Percentiles rank a stretch among this genome's conserved stretches.
Evolutionary conservation across 352 stramenopile species (phyloP).

Genomic region (Globisporangium camurandrum): DNA sequence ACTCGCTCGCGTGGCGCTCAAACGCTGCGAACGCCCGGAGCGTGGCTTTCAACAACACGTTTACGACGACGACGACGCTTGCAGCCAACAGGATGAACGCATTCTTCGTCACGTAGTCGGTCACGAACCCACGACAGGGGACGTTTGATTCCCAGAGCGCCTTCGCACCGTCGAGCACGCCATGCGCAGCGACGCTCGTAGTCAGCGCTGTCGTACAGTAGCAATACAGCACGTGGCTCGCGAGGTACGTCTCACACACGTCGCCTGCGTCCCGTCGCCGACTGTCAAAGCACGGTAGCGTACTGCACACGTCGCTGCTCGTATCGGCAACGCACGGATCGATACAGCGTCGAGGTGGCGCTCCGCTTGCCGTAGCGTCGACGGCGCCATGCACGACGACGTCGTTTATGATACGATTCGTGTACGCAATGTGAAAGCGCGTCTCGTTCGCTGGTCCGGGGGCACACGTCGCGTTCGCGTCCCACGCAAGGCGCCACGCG

Average conservation of each 20-base stretch:
- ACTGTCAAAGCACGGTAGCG: conserved; percentile 59
- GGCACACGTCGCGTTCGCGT: conserved; percentile 39
- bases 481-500: conserved; percentile 48
- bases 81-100: conserved; percentile 59
- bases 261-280: conserved; percentile 21
- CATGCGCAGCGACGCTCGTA: conserved; percentile 31
- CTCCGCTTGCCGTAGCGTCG: neutral
- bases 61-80: conserved; percentile 64
- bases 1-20: conserved; percentile 77
- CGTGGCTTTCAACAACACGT: conserved; percentile 65
- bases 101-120: conserved; percentile 58
- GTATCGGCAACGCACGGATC: conserved; percentile 58
- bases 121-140: conserved; percentile 61
- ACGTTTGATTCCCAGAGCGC: conserved; percentile 43
- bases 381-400: neutral
- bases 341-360: conserved; percentile 24
- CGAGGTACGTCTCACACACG: conserved; percentile 51
- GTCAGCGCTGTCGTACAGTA: conserved; percentile 53
- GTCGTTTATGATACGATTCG: conserved; percentile 28
- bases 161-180: conserved; percentile 42
- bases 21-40: conserved; percentile 60
- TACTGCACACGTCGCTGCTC: conserved; percentile 40
- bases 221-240: conserved; percentile 62
- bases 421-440: conserved; percentile 55
- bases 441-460: conserved; percentile 14